These are phyloP conservation scores for Alternaria longipes DNA, from an alignment of 2,329 filamentous ascomycete species.

Conservation along the genomic window DNA sequence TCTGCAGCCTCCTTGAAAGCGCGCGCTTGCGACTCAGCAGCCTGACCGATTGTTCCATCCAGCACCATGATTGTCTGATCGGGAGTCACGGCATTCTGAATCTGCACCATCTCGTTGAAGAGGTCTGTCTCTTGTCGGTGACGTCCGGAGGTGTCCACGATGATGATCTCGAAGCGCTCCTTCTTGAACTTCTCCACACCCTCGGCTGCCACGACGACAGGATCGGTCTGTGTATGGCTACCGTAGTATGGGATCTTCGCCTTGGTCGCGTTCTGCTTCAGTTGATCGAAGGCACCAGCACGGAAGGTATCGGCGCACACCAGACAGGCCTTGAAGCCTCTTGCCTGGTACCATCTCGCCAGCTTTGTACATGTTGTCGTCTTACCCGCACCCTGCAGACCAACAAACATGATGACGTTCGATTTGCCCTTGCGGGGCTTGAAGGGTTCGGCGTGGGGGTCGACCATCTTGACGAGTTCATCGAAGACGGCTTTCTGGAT, in stretches of 20 bases:
- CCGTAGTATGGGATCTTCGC: conserved; percentile 99
- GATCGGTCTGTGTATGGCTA: conserved; percentile 94
- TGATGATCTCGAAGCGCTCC: conserved; percentile 97
- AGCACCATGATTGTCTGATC: conserved; percentile 99
- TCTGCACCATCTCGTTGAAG: conserved; percentile 98
- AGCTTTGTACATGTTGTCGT: conserved; percentile 98
- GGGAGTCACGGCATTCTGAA: conserved; percentile 86
- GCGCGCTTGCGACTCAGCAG: conserved; percentile 91
- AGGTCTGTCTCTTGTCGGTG: conserved; percentile 94
- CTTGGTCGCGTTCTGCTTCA: conserved; percentile 99
- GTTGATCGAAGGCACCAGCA: conserved; percentile 95
- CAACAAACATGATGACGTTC: conserved; percentile 99
- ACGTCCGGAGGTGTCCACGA: conserved; percentile 94
- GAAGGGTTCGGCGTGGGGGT: conserved; percentile 94
- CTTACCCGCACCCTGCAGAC: conserved; percentile 96
- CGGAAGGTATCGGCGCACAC: conserved; percentile 99
- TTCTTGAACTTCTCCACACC: conserved; percentile 99
- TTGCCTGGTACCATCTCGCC: conserved; percentile 90
- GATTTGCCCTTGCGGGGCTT: conserved; percentile 95
- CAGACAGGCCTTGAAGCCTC: conserved; percentile 90
- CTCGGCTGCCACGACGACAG: conserved; percentile 89
- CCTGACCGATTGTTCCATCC: conserved; percentile 94
- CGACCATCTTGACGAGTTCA: conserved; percentile 92
- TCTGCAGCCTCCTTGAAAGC: conserved; percentile 98
- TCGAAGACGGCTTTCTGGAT: conserved; percentile 99